A percentile compares a stretch with the other conserved stretches of the same genome.
phyloP scores from a whole-genome alignment of 192 early-diverging fungal species.

The Backusella australiensis region DNA sequence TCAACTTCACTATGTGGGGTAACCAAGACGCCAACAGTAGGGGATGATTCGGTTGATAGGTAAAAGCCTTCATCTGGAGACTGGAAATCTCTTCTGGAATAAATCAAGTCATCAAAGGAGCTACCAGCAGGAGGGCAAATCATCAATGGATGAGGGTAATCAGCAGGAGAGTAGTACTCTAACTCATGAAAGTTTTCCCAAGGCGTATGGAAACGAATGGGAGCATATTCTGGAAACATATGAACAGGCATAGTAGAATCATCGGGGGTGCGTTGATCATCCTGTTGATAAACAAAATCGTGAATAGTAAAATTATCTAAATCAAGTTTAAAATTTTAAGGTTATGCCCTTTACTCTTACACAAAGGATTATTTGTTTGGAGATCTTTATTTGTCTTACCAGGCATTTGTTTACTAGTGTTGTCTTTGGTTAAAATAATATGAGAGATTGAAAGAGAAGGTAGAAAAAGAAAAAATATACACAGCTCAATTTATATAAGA shows the following conservation, averaged over 20 bases:
- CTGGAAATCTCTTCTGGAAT: neutral
- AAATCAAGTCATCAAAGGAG: neutral
- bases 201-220: neutral
- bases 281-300: neutral
- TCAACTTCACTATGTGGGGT: neutral
- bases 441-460: neutral
- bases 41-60: neutral
- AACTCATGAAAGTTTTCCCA: neutral
- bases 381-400: constrained; percentile 1
- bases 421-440: neutral
- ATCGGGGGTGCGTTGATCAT: neutral
- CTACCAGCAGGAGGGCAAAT: neutral
- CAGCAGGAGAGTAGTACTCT: neutral
- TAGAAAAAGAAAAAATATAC: neutral
- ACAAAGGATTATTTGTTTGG: neutral
- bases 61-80: neutral
- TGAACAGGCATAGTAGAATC: neutral
- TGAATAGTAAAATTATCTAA: neutral
- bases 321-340: neutral
- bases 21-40: neutral
- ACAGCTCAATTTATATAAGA: neutral
- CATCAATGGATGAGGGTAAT: neutral
- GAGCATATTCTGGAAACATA: neutral
- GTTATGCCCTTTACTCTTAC: neutral
- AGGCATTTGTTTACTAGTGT: neutral